Evolutionary conservation across 1,284 basidiomycete species (phyloP).

Genomic region (Ganoderma resinaceum): DNA sequence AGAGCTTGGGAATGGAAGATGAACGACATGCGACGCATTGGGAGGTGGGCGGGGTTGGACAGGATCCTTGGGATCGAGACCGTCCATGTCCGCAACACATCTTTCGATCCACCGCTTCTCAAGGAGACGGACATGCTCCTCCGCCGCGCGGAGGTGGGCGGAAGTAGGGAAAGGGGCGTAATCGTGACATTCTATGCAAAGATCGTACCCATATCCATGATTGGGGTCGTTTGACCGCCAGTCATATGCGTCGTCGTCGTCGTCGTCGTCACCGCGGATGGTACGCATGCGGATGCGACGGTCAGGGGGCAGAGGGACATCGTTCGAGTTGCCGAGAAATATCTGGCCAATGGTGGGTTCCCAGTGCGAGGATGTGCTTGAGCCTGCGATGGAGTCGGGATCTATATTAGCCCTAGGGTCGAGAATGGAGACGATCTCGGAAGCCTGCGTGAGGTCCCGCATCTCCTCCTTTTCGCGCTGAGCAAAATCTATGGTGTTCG

Average conservation of each 20-base stretch:
- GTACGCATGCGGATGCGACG: conserved; percentile 37
- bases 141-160: conserved; percentile 69
- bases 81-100: conserved; percentile 40
- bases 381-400: conserved; percentile 36
- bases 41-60: conserved; percentile 69
- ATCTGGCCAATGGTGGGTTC: conserved; percentile 67
- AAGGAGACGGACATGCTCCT: conserved; percentile 70
- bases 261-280: conserved; percentile 29
- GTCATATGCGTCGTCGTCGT: conserved; percentile 57
- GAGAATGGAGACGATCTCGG: conserved; percentile 56
- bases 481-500: conserved; percentile 77
- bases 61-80: conserved; percentile 44
- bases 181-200: conserved; percentile 90
- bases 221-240: conserved; percentile 65
- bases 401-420: conserved; percentile 18
- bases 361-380: conserved; percentile 53
- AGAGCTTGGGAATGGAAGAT: conserved; percentile 73
- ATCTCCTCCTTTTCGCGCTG: conserved; percentile 89
- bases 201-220: conserved; percentile 71
- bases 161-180: conserved; percentile 70
- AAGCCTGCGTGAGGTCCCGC: conserved; percentile 85
- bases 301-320: conserved; percentile 63
- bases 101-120: conserved; percentile 67
- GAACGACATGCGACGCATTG: conserved; percentile 74
- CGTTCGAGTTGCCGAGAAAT: conserved; percentile 80